Conservation (phyloP, 768 basidiomycete species). For the Lentinus brumalis region DNA sequence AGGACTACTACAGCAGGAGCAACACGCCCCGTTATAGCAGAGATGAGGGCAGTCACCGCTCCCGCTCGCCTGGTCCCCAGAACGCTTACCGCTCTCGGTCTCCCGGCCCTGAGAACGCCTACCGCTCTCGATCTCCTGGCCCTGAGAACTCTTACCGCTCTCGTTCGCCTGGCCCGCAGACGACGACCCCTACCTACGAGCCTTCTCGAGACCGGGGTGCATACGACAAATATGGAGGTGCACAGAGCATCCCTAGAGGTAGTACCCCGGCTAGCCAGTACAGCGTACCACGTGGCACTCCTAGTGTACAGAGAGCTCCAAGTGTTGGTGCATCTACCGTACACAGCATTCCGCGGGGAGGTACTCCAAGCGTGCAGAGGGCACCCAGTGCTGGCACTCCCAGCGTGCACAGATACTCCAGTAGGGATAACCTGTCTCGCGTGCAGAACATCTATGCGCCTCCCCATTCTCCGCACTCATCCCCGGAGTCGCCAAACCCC, state of each 20-base stretch:
- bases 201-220: neutral
- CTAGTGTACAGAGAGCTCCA: too few species aligned
- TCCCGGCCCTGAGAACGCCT: constrained; percentile 2
- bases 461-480: constrained; percentile 18
- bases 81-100: neutral
- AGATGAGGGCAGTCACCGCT: constrained; percentile 5
- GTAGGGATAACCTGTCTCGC: constrained; percentile 7
- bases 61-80: constrained; percentile 5
- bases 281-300: too few species aligned
- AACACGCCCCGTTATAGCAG: constrained; percentile 3
- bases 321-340: too few species aligned
- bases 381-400: neutral
- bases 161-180: constrained; percentile 3
- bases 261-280: too few species aligned
- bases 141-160: constrained; percentile 4
- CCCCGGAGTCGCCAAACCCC: constrained; percentile 13
- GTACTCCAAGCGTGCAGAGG: too few species aligned
- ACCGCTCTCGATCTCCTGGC: neutral
- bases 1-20: neutral
- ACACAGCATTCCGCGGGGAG: too few species aligned
- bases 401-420: constrained; percentile 1
- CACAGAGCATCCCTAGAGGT: neutral
- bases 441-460: constrained; percentile 20
- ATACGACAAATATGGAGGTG: neutral
- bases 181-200: constrained; percentile 4